Evolutionary conservation across 2,329 filamentous ascomycete genomes (phyloP).

Genomic region (Elsinoe fawcettii): DNA sequence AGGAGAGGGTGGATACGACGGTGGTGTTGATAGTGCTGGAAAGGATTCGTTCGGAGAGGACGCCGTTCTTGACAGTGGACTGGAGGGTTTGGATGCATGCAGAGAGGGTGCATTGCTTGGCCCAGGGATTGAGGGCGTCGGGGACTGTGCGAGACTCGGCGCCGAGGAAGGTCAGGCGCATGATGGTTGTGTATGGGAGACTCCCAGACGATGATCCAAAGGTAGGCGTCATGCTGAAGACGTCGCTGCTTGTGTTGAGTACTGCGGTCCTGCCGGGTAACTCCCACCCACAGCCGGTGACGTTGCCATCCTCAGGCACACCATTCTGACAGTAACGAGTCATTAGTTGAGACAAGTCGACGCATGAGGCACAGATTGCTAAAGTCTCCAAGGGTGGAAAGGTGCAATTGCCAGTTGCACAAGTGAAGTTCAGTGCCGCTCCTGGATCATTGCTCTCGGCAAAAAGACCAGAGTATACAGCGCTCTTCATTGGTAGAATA

Average conservation of each 20-base stretch:
- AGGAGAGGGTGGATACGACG: conserved; percentile 7
- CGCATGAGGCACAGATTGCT: conserved; percentile 23
- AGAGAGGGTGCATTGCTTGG: conserved; percentile 16
- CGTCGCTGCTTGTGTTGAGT: conserved; percentile 16
- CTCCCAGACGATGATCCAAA: conserved; percentile 14
- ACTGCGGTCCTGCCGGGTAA: conserved; percentile 11
- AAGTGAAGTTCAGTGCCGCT: conserved; percentile 22
- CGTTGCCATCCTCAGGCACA: conserved; percentile 7
- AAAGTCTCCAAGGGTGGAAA: conserved; percentile 28
- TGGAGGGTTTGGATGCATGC: conserved; percentile 17
- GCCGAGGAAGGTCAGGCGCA: conserved; percentile 17
- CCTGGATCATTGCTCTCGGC: conserved; percentile 18
- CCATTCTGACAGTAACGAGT: conserved; percentile 12
- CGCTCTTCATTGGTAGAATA: conserved; percentile 23
- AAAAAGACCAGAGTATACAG: conserved; percentile 29
- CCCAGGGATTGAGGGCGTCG: conserved; percentile 16
- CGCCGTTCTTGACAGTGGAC: conserved; percentile 16
- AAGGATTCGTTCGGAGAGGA: conserved; percentile 14
- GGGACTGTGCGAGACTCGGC: conserved; percentile 15
- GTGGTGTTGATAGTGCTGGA: conserved; percentile 13
- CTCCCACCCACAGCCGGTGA: conserved; percentile 15
- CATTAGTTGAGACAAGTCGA: conserved; percentile 16
- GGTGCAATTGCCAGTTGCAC: conserved; percentile 31
- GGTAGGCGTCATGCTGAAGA: conserved; percentile 18
- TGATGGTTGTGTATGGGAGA: conserved; percentile 17